Base-by-base conservation (phyloP, 2,329 filamentous ascomycete species). In the Xylariales sp. region DNA sequence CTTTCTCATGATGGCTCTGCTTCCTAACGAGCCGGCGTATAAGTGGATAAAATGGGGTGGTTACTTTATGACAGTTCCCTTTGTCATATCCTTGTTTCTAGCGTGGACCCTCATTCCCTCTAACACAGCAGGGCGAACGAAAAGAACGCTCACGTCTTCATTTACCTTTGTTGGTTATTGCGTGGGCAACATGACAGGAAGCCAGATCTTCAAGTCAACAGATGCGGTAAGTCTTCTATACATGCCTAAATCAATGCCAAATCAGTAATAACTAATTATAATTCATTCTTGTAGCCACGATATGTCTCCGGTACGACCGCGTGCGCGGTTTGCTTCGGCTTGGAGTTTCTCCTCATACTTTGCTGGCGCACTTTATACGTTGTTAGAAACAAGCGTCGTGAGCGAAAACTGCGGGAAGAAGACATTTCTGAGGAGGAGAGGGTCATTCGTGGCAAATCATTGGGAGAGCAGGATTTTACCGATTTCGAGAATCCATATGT, bases 61-160 rank as follows among this genome's bases (percentile, higher is more conserved):
- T 48, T 56, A 23, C 43, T 52, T 49, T 29, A 30, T 64, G 46
- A 60, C 57, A 1, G 57, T 62, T 1, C 51, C 59, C 1, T 57
- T 52, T 19, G 52, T 58, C 16, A 52, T 63, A 12, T 50, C 45
- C 6, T 37, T 61, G 4, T 62, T 61, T 38, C 41, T 61, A 1
- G 58, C 56, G 6, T 61, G 56, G 59, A 57, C 57, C 0, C 40
- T 62, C 29, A 60, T 70, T 33, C 65, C 67, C 0, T 66, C 63
- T 23, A 71, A 71, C 46, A 57, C 67, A 4, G 65, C 65, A 5
- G 67, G 68, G 6, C 57, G 65, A 6, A 71, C 68, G 0, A 71
- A 71, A 16, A 10, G 40, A 17, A 42, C 40, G 3, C 33, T 42
- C 10, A 42, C 40, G 7, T 42, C 40, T 5, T 42, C 40, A 7